Evolutionary conservation across 352 stramenopile genomes (phyloP).

Genomic region (Pythium apleroticum): DNA sequence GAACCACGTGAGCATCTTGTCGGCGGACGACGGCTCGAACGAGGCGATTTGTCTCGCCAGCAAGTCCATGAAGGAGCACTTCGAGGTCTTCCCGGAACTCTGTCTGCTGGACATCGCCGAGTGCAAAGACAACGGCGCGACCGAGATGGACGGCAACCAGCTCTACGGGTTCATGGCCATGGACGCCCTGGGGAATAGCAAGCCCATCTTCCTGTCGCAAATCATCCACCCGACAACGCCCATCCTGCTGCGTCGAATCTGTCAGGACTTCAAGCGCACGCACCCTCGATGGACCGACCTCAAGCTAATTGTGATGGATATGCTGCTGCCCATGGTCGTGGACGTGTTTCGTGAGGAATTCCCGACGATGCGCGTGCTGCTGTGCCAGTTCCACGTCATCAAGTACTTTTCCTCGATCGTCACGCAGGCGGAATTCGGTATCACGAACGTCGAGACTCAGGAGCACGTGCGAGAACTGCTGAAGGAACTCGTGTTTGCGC

Average conservation of each 20-base stretch:
- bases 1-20: constrained; percentile 76
- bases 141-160: constrained; percentile 43
- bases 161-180: constrained; percentile 70
- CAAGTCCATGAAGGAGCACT: constrained; percentile 74
- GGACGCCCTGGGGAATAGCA: constrained; percentile 65
- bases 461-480: constrained; percentile 49
- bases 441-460: constrained; percentile 37
- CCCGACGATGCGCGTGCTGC: constrained; percentile 46
- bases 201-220: constrained; percentile 59
- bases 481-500: constrained; percentile 65
- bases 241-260: constrained; percentile 57
- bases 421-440: constrained; percentile 39
- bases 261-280: constrained; percentile 74
- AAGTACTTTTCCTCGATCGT: constrained; percentile 58
- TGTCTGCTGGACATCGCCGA: constrained; percentile 56
- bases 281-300: constrained; percentile 58
- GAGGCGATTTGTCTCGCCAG: constrained; percentile 73
- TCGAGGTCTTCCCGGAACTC: constrained; percentile 59
- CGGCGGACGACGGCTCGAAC: constrained; percentile 67
- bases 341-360: constrained; percentile 61
- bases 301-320: constrained; percentile 71
- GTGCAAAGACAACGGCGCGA: constrained; percentile 20
- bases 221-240: constrained; percentile 46
- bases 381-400: constrained; percentile 76
- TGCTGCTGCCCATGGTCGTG: constrained; percentile 50